Base-by-base conservation (phyloP, 2,329 filamentous ascomycete species). In the Zymoseptoria crescenta region DNA sequence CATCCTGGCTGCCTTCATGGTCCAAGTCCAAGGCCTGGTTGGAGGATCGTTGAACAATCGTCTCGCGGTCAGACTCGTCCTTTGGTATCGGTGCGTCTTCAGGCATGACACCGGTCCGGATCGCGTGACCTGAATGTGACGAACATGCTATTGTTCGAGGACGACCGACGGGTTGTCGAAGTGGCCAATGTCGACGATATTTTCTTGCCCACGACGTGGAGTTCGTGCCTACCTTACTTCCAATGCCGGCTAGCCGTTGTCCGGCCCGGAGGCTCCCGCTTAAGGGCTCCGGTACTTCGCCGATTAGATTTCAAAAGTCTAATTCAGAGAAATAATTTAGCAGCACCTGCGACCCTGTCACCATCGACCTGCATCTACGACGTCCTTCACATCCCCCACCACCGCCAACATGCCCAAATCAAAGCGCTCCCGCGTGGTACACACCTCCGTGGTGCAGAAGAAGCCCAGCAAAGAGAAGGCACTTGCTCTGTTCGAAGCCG, bases 391-490 rank as follows among this genome's bases (percentile, higher is more conserved):
- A 8, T 20, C 13, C 30, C 8, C 48, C 21, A 49, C 20, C 56
- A 69, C 69, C 67, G 62, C 67, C 71, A 81, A 65, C 66, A 99
- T 99, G 94, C 94, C 94, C 74, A 92, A 95, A 81, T 97, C 94
- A 64, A 97, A 94, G 83, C 89, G 94, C 77, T 83, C 88, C 69
- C 93, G 87, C 77, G 82, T 95, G 75, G 85, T 96, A 68, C 88
- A 96, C 80, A 84, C 96, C 73, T 91, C 92, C 68, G 87, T 94
- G 80, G 92, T 94, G 70, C 80, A 85, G 76, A 96, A 96, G 81
- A 97, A 96, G 81, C 67, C 69, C 52, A 87, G 89, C 77, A 95
- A 96, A 80, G 88, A 96, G 76, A 79, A 86, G 61, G 92, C 92
- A 75, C 84, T 92, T 72, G 87, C 87, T 72, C 87, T 97, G 64